Conservation (phyloP, 208 protist genomes). For the Trypanosomatidae sp. region DNA sequence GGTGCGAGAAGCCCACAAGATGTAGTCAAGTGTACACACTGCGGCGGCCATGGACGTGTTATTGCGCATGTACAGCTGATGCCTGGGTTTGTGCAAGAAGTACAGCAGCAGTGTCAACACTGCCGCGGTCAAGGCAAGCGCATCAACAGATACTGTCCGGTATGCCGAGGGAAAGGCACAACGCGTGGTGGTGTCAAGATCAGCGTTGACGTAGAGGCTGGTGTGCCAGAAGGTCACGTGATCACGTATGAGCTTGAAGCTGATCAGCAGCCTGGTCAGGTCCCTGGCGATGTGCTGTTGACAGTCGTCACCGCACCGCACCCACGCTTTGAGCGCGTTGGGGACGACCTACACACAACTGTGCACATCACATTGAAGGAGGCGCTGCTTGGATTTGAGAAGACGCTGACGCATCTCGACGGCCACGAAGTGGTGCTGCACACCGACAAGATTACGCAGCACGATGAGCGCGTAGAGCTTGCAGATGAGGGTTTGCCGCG, state of each 20-base stretch:
- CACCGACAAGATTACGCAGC: conserved; percentile 33
- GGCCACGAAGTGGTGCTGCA: conserved; percentile 24
- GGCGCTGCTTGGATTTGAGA: conserved; percentile 86
- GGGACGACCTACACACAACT: conserved; percentile 69
- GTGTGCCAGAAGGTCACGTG: conserved; percentile 58
- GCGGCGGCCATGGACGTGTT: conserved; percentile 45
- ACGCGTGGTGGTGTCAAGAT: conserved; percentile 10
- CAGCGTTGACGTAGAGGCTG: conserved; percentile 58
- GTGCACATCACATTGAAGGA: conserved; percentile 76
- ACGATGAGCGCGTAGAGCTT: conserved; percentile 43
- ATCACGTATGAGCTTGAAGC: conserved; percentile 78
- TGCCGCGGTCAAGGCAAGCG: conserved; percentile 85
- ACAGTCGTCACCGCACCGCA: conserved; percentile 39
- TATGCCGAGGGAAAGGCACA: conserved; percentile 44
- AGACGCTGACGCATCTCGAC: conserved; percentile 75
- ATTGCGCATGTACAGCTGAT: conserved; percentile 56
- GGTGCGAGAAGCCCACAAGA: conserved; percentile 20
- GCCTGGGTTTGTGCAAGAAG: conserved; percentile 64
- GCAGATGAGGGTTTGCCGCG: conserved; percentile 87
- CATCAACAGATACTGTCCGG: conserved; percentile 53
- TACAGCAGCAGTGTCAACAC: conserved; percentile 69
- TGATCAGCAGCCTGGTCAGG: conserved; percentile 59
- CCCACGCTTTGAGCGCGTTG: conserved; percentile 45
- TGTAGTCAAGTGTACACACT: conserved; percentile 34
- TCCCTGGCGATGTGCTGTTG: conserved; percentile 76